Percentiles rank a stretch among this genome's conserved stretches.
Evolutionary conservation across 306 rosid genomes (phyloP).

Genomic region (Canavalia ensiformis): DNA sequence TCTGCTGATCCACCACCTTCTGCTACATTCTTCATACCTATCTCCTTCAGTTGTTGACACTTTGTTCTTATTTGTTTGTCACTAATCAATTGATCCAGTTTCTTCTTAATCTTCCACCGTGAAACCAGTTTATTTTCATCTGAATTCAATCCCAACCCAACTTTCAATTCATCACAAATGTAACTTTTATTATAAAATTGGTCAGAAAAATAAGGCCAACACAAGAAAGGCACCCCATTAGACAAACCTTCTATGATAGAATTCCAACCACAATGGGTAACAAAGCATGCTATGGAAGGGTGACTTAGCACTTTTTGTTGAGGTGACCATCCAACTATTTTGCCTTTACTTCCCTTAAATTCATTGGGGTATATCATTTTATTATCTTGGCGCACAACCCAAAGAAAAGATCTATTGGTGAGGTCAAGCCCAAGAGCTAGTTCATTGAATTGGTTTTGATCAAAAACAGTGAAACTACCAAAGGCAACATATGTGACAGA

Average conservation of each 20-base stretch:
- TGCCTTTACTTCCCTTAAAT: constrained; percentile 40
- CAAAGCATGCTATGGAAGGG: constrained; percentile 55
- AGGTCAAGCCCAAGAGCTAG: constrained; percentile 49
- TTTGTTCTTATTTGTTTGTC: constrained; percentile 47
- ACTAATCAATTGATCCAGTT: constrained; percentile 50
- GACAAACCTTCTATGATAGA: constrained; percentile 57
- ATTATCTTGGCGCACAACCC: constrained; percentile 54
- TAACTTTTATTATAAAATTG: constrained; percentile 43
- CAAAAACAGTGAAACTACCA: constrained; percentile 41
- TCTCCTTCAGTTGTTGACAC: constrained; percentile 36
- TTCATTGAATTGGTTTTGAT: constrained; percentile 51
- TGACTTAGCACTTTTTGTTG: constrained; percentile 54
- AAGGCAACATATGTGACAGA: constrained; percentile 51
- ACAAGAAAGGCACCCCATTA: constrained; percentile 59
- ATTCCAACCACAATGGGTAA: constrained; percentile 70
- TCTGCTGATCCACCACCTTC: constrained; percentile 47
- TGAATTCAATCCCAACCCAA: constrained; percentile 49
- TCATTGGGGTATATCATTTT: constrained; percentile 35
- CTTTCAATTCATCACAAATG: constrained; percentile 61
- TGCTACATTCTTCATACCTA: background rate
- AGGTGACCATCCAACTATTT: constrained; percentile 55
- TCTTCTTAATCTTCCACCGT: constrained; percentile 45
- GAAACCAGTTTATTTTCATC: constrained; percentile 50
- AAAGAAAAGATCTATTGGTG: constrained; percentile 45
- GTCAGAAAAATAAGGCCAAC: constrained; percentile 63